Percentiles rank a stretch among this genome's conserved stretches.
These are phyloP conservation scores for Aureoboletus auriporus DNA, from an alignment of 768 basidiomycete species.

Conservation along the genomic window DNA sequence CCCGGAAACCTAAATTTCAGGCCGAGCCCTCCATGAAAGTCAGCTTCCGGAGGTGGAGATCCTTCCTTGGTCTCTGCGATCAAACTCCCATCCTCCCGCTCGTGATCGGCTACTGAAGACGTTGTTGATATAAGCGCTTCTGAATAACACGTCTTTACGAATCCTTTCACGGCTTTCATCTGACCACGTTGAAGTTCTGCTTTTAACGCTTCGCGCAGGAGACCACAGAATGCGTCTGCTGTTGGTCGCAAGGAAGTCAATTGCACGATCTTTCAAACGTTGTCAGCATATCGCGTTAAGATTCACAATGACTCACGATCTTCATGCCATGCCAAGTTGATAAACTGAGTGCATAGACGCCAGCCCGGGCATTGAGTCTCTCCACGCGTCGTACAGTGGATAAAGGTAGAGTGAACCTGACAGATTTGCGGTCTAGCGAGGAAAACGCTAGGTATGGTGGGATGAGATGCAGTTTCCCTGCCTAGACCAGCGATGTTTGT, in stretches of 20 bases:
- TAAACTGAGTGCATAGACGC: conserved; percentile 93
- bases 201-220: conserved; percentile 87
- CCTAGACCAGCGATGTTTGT: conserved; percentile 41
- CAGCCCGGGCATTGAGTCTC: conserved; percentile 86
- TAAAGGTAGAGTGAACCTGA: conserved; percentile 86
- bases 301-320: conserved; percentile 50
- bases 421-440: conserved; percentile 89
- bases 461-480: conserved; percentile 85
- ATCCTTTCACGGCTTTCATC: conserved; percentile 91
- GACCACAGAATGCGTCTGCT: conserved; percentile 87
- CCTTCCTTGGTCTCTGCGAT: conserved; percentile 51
- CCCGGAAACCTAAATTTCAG: conserved; percentile 87
- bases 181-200: conserved; percentile 82
- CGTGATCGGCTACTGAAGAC: conserved; percentile 56
- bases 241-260: conserved; percentile 90
- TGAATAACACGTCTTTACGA: conserved; percentile 91
- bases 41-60: conserved; percentile 41
- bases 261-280: conserved; percentile 69
- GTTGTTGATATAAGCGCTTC: conserved; percentile 73
- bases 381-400: conserved; percentile 93
- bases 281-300: conserved; percentile 5
- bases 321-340: conserved; percentile 93
- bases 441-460: conserved; percentile 88
- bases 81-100: conserved; percentile 65
- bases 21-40: conserved; percentile 76